A percentile compares a stretch with the other conserved stretches of the same genome.
These are phyloP conservation scores for Metroxylon sagu DNA, from an alignment of 176 grass and related monocot genomes.

Conservation along the genomic window DNA sequence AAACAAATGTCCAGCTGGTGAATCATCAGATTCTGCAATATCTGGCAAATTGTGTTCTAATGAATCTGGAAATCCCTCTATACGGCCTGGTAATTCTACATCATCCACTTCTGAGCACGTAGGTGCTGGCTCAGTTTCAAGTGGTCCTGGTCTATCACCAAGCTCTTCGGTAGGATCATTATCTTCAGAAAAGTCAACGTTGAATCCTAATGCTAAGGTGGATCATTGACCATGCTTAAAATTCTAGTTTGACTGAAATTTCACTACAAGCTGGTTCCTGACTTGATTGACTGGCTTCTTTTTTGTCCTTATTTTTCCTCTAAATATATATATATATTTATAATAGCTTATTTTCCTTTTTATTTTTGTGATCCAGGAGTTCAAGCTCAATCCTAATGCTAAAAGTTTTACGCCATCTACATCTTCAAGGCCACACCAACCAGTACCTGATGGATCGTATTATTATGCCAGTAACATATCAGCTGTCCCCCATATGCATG, in stretches of 20 bases:
- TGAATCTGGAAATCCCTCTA: slow-evolving; percentile 27
- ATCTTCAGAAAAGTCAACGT: slow-evolving; percentile 45
- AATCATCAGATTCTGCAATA: slow-evolving; percentile 14
- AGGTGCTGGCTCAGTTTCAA: slow-evolving; percentile 36
- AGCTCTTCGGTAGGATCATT: slow-evolving; percentile 64
- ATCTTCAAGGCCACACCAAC: slow-evolving; percentile 31
- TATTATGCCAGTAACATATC: slow-evolving; percentile 56
- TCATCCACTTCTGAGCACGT: slow-evolving; percentile 35
- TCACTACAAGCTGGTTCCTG: too few species aligned
- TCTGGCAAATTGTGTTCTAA: slow-evolving; percentile 31
- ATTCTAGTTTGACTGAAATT: too few species aligned
- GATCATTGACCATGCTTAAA: too few species aligned
- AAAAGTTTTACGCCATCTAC: slow-evolving; percentile 49
- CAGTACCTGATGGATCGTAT: slow-evolving; percentile 43
- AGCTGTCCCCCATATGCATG: slow-evolving; percentile 32
- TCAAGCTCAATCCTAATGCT: slow-evolving; percentile 64
- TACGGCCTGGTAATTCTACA: slow-evolving; percentile 37
- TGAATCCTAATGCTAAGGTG: slow-evolving; percentile 68
- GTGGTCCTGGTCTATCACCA: slow-evolving; percentile 43
- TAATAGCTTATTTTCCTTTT: not conserved
- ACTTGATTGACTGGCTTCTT: not conserved
- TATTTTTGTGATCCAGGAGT: slow-evolving; percentile 39
- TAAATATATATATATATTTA: not conserved
- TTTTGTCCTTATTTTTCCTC: not conserved
- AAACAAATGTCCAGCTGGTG: slow-evolving; percentile 20